A percentile compares a stretch with the other conserved stretches of the same genome.
Evolutionary conservation across 768 basidiomycete genomes (phyloP).

Genomic region (Kwoniella dendrophila): DNA sequence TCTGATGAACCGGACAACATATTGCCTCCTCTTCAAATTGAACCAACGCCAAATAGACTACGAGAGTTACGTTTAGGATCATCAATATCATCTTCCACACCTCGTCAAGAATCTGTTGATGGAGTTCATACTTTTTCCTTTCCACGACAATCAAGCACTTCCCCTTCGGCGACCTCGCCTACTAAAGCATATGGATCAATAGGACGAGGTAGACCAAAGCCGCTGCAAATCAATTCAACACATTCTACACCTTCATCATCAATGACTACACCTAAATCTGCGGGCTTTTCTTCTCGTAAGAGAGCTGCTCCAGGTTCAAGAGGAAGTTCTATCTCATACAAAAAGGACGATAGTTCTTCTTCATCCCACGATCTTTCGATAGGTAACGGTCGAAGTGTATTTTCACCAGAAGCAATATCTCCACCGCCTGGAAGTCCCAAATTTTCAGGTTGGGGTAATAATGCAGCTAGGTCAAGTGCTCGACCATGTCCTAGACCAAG

Average conservation of each 20-base stretch:
- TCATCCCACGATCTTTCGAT: conserved; percentile 26
- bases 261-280: conserved; percentile 32
- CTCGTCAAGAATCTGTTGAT: conserved; percentile 19
- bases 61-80: conserved; percentile 32
- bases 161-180: conserved; percentile 24
- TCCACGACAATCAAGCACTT: conserved; percentile 2
- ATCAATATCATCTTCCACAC: conserved; percentile 22
- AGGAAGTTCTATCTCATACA: conserved; percentile 45
- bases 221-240: conserved; percentile 29
- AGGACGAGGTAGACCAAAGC: conserved; percentile 46
- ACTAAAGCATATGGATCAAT: conserved; percentile 46
- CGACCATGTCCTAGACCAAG: conserved; percentile 46
- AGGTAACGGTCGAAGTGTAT: conserved; percentile 8
- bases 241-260: conserved; percentile 23
- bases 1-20: conserved; percentile 8
- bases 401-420: conserved; percentile 14
- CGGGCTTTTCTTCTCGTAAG: conserved; percentile 12
- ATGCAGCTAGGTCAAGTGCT: background rate
- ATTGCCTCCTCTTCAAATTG: background rate
- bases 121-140: conserved; percentile 20
- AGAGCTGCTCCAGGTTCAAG: conserved; percentile 25
- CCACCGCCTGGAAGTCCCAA: conserved; percentile 22
- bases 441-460: conserved; percentile 21
- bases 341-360: conserved; percentile 35
- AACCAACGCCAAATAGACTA: conserved; percentile 21